A percentile compares a stretch with the other conserved stretches of the same genome.
These are phyloP conservation scores for Choanephora cucurbitarum DNA, from an alignment of 371 early-diverging fungal genomes.

Conservation along the genomic window DNA sequence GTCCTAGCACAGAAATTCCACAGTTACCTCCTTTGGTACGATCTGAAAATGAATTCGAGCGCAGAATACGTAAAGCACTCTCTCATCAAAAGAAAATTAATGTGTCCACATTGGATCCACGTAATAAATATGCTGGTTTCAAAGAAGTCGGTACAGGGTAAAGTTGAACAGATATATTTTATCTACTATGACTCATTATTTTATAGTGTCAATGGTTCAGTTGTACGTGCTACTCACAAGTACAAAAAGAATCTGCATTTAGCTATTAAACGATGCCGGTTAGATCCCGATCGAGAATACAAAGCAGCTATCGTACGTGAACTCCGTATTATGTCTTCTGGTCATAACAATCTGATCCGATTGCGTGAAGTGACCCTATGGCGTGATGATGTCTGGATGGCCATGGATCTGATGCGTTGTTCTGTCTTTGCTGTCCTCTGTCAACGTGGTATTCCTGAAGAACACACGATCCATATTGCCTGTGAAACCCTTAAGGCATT, in stretches of 20 bases:
- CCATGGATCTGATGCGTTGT: constrained; percentile 53
- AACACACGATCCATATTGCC: constrained; percentile 47
- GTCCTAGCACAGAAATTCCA: constrained; percentile 45
- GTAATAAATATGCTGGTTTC: constrained; percentile 45
- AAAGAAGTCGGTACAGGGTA: constrained; percentile 57
- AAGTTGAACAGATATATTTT: no score
- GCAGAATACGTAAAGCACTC: constrained; percentile 43
- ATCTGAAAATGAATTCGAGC: constrained; percentile 51
- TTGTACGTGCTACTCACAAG: constrained; percentile 47
- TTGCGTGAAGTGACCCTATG: constrained; percentile 53
- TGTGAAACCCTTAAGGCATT: constrained; percentile 73
- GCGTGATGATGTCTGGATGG: constrained; percentile 59
- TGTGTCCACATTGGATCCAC: constrained; percentile 46
- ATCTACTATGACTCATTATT: no score
- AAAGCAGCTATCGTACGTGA: constrained; percentile 53
- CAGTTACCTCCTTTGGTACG: constrained; percentile 46
- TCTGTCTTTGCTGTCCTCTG: constrained; percentile 55
- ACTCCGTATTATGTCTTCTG: constrained; percentile 54
- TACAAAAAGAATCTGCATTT: constrained; percentile 48
- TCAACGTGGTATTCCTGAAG: constrained; percentile 56
- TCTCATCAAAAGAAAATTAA: constrained; percentile 31
- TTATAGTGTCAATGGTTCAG: constrained; percentile 53
- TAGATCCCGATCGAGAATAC: constrained; percentile 56
- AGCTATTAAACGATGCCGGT: constrained; percentile 53
- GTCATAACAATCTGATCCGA: constrained; percentile 48